Evolutionary conservation across 768 basidiomycete genomes (phyloP).

Genomic region (Lactifluus subvellereus): DNA sequence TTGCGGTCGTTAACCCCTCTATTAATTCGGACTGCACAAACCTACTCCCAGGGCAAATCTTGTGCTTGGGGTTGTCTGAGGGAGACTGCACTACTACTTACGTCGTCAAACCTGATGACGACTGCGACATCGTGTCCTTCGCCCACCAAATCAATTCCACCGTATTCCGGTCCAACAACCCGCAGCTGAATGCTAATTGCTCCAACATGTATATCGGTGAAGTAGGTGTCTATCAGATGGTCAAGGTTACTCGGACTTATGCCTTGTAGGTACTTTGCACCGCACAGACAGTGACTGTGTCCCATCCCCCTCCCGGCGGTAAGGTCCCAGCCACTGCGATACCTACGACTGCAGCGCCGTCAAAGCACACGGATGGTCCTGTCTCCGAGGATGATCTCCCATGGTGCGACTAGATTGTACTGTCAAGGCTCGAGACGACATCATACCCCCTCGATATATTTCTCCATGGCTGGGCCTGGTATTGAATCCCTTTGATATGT

Average conservation of each 20-base stretch:
- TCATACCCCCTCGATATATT: neutral
- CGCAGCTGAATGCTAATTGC: conserved; percentile 53
- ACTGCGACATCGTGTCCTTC: conserved; percentile 47
- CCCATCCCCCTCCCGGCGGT: neutral
- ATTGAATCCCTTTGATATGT: neutral
- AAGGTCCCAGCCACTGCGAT: neutral
- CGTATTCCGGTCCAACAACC: conserved; percentile 64
- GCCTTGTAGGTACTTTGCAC: conserved; percentile 5
- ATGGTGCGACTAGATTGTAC: conserved; percentile 9
- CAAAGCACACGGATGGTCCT: neutral
- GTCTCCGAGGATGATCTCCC: neutral
- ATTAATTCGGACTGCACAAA: conserved; percentile 50
- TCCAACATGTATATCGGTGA: conserved; percentile 71
- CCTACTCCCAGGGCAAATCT: conserved; percentile 40
- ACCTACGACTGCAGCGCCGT: neutral
- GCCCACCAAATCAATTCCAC: conserved; percentile 43
- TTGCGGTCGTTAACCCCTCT: conserved; percentile 53
- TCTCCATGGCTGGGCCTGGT: neutral
- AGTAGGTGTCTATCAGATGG: conserved; percentile 38
- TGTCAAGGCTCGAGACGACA: neutral
- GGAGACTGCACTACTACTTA: conserved; percentile 62
- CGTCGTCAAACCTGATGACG: conserved; percentile 50
- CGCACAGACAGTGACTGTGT: neutral
- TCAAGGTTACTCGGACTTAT: neutral
- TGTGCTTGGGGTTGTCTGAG: conserved; percentile 58